These are phyloP conservation scores for Maudiozyma bulderi DNA, from an alignment of 805 yeast species.

Conservation along the genomic window DNA sequence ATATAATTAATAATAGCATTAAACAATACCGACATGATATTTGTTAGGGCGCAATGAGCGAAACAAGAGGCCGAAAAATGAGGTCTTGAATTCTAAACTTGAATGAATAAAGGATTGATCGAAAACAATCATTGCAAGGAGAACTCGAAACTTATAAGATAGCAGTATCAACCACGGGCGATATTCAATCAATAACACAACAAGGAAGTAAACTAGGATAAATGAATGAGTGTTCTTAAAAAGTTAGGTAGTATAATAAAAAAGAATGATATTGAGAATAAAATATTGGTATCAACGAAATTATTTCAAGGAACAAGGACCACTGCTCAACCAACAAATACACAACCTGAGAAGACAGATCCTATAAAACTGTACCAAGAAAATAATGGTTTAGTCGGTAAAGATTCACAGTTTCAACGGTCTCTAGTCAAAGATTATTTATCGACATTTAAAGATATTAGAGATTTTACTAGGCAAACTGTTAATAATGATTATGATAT, in stretches of 20 bases:
- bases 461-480: conserved; percentile 20
- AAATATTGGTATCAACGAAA: background rate
- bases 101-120: too few species aligned
- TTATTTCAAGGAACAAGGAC: background rate
- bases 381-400: conserved; percentile 18
- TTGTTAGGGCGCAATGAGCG: too few species aligned
- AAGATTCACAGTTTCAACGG: conserved; percentile 25
- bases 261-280: background rate
- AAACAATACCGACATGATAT: too few species aligned
- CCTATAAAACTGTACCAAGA: conserved; percentile 2
- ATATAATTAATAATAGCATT: too few species aligned
- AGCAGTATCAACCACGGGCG: too few species aligned
- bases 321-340: background rate
- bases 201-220: background rate
- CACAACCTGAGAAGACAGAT: background rate
- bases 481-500: conserved; percentile 15
- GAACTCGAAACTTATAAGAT: too few species aligned
- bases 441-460: conserved; percentile 17
- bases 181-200: too few species aligned
- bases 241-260: background rate
- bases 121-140: too few species aligned
- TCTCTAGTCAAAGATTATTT: conserved; percentile 22
- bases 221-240: conserved; percentile 1
- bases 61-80: too few species aligned
- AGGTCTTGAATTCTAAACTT: too few species aligned